Conservation (phyloP, 164 flowering plant species). For the Annona cherimola region DNA sequence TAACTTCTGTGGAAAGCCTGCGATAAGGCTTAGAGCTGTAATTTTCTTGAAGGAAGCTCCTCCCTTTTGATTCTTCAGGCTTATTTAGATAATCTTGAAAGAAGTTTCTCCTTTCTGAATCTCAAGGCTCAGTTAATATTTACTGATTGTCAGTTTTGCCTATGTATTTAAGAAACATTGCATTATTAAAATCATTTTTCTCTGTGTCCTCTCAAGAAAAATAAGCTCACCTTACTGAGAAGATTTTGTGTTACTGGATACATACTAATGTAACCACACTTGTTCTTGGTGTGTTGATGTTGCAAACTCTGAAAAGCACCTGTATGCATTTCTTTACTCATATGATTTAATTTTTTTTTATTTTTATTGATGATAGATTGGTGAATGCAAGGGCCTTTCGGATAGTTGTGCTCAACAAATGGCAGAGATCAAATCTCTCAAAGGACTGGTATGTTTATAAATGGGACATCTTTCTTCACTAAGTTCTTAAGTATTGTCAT, state of each 20-base stretch:
- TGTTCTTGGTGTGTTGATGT: background rate
- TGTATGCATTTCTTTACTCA: background rate
- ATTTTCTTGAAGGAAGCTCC: background rate
- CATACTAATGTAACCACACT: background rate
- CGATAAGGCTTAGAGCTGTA: too few species aligned
- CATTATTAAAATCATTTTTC: background rate
- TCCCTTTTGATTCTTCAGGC: background rate
- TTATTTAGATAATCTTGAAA: too few species aligned
- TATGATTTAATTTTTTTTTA: background rate
- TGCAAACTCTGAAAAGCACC: background rate
- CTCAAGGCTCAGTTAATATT: background rate
- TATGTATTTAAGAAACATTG: too few species aligned
- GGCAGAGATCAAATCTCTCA: conserved; percentile 64
- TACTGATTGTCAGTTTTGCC: background rate
- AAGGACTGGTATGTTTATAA: conserved; percentile 47
- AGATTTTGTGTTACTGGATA: background rate
- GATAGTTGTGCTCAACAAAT: conserved; percentile 54
- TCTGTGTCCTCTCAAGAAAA: background rate
- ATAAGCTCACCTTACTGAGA: background rate
- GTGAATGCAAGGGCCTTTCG: conserved; percentile 48
- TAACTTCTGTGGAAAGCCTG: too few species aligned
- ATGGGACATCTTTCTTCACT: background rate
- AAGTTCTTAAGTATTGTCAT: background rate
- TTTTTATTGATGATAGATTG: conserved; percentile 41
- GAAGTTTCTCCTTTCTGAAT: too few species aligned